A percentile compares a stretch with the other conserved stretches of the same genome.
Evolutionary conservation across 2,329 filamentous ascomycete genomes (phyloP).

Genomic region (Colletotrichum sidae): DNA sequence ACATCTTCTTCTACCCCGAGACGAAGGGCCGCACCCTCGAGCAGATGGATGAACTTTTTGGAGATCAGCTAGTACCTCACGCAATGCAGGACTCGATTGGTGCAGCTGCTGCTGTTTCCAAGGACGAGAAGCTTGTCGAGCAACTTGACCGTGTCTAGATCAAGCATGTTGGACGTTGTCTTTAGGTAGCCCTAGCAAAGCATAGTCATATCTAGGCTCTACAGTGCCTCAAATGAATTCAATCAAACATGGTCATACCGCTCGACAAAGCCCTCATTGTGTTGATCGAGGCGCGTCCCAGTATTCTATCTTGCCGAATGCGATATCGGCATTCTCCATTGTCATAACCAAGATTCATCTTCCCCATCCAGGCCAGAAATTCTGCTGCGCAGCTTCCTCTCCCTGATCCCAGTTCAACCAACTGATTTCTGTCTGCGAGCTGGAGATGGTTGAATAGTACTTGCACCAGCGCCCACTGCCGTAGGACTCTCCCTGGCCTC

Average conservation of each 20-base stretch:
- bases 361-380: conserved; percentile 60
- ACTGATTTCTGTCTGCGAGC: conserved; percentile 47
- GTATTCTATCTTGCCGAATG: conserved; percentile 39
- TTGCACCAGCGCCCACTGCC: conserved; percentile 59
- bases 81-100: conserved; percentile 32
- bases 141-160: conserved; percentile 19
- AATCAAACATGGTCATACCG: background rate
- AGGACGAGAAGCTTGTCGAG: conserved; percentile 30
- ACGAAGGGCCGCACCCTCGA: conserved; percentile 48
- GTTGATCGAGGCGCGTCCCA: conserved; percentile 38
- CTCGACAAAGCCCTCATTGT: background rate
- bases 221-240: background rate
- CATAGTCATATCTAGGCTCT: background rate
- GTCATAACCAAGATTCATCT: conserved; percentile 56
- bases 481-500: conserved; percentile 54
- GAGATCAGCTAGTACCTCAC: conserved; percentile 38
- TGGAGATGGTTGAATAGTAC: conserved; percentile 46
- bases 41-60: conserved; percentile 52
- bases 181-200: background rate
- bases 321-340: conserved; percentile 49
- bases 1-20: conserved; percentile 46
- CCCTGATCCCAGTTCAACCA: conserved; percentile 61
- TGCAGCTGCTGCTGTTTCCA: conserved; percentile 22
- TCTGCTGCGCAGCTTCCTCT: conserved; percentile 45
- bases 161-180: background rate